These are phyloP conservation scores for Leccinum longicurvipes DNA, from an alignment of 768 basidiomycete species.

Conservation along the genomic window DNA sequence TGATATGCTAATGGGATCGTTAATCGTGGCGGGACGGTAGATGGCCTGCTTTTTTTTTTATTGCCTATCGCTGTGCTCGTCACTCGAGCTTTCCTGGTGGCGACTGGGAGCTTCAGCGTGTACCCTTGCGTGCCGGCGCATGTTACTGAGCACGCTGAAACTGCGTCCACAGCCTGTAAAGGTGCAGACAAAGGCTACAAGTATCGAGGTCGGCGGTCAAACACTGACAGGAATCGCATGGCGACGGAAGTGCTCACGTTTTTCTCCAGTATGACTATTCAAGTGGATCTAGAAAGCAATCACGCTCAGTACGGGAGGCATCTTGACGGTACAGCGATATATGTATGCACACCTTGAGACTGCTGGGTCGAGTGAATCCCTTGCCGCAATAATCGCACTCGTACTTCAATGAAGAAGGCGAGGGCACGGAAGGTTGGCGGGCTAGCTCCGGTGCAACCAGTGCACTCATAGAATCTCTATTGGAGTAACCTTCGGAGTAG, in stretches of 20 bases:
- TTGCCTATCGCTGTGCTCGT: constrained; percentile 43
- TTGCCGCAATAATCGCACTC: constrained; percentile 79
- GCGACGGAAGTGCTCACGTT: constrained; percentile 51
- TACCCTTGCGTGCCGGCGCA: constrained; percentile 80
- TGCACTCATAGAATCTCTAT: constrained; percentile 12
- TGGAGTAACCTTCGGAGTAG: constrained; percentile 14
- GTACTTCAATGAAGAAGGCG: constrained; percentile 51
- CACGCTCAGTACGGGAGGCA: constrained; percentile 6
- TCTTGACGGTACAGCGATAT: constrained; percentile 1
- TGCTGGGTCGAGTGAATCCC: constrained; percentile 78
- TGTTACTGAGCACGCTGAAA: constrained; percentile 86
- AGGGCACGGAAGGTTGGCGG: constrained; percentile 18
- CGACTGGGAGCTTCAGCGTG: constrained; percentile 41
- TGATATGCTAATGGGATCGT: constrained; percentile 7
- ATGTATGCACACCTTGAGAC: constrained; percentile 57
- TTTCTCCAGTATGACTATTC: constrained; percentile 83
- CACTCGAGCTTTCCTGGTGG: constrained; percentile 41
- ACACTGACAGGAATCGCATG: constrained; percentile 7
- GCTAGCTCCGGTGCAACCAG: constrained; percentile 11
- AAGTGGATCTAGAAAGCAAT: constrained; percentile 65
- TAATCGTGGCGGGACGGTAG: constrained; percentile 4
- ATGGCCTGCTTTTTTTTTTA: constrained; percentile 24
- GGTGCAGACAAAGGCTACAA: constrained; percentile 70
- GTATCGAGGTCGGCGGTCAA: constrained; percentile 5
- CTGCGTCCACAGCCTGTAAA: constrained; percentile 72